Evolutionary conservation across 495 filamentous ascomycete species (phyloP).

Genomic region (Physcia stellaris): DNA sequence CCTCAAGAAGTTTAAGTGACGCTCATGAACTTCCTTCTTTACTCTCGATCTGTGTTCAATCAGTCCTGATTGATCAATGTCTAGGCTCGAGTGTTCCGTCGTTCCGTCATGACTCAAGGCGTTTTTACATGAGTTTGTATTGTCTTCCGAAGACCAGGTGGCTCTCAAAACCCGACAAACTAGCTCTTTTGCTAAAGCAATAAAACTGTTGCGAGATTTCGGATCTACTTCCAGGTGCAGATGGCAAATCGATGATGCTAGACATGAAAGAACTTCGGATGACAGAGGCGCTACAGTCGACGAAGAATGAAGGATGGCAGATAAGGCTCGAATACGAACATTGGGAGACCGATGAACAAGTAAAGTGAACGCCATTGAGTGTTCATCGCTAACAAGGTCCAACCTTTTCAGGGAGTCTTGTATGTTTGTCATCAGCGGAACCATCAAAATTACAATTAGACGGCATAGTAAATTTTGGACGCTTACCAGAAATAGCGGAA

Average conservation of each 20-base stretch:
- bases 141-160: neutral
- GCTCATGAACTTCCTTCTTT: neutral
- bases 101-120: no score
- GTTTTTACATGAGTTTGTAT: neutral
- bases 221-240: conserved; percentile 77
- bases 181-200: conserved; percentile 52
- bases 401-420: no score
- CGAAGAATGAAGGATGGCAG: conserved; percentile 55
- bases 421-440: no score
- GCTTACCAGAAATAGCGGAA: no score
- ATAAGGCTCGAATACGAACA: conserved; percentile 61
- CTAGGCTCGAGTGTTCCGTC: no score
- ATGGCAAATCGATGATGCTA: conserved; percentile 46
- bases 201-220: conserved; percentile 61
- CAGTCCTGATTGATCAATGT: no score
- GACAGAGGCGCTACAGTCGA: conserved; percentile 59
- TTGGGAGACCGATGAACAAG: conserved; percentile 47
- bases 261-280: conserved; percentile 36
- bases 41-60: neutral
- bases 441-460: no score
- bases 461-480: no score
- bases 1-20: conserved; percentile 43
- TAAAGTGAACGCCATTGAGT: no score
- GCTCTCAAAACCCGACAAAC: conserved; percentile 30
- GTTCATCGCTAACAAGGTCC: no score